Conservation (phyloP, 2,329 filamentous ascomycete species). For the Ophiobolus disseminans region DNA sequence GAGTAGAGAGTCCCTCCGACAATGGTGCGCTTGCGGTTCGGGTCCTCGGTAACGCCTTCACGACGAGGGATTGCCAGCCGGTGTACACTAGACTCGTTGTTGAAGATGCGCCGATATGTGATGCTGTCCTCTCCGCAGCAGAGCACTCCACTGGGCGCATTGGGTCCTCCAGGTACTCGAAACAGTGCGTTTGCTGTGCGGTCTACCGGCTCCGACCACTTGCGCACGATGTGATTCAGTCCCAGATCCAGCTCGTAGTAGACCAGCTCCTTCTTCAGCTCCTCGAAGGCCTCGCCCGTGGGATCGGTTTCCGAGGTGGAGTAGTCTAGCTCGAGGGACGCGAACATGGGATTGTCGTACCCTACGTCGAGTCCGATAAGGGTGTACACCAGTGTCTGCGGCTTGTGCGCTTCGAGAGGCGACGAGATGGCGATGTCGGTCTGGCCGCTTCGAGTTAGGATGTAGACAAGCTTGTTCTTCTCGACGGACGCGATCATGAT, state of each 20-base stretch:
- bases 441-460: constrained; percentile 93
- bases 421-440: constrained; percentile 97
- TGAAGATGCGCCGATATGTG: constrained; percentile 94
- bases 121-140: constrained; percentile 95
- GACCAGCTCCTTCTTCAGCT: constrained; percentile 87
- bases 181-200: constrained; percentile 88
- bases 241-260: constrained; percentile 98
- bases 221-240: constrained; percentile 94
- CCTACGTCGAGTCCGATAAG: constrained; percentile 91
- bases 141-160: constrained; percentile 92
- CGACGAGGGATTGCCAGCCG: constrained; percentile 88
- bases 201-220: constrained; percentile 94
- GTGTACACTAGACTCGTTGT: constrained; percentile 73
- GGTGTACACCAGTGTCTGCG: constrained; percentile 87
- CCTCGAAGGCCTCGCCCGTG: constrained; percentile 79
- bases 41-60: constrained; percentile 87
- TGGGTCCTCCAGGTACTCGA: constrained; percentile 91
- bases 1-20: constrained; percentile 97
- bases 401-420: constrained; percentile 92
- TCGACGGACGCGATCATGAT: constrained; percentile 93
- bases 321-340: constrained; percentile 92
- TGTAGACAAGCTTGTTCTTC: constrained; percentile 99
- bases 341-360: constrained; percentile 97
- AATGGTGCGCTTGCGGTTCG: constrained; percentile 85
- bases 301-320: constrained; percentile 90